Base-by-base conservation (phyloP, 2,329 filamentous ascomycete genomes). In the Pseudofabraea citricarpa region DNA sequence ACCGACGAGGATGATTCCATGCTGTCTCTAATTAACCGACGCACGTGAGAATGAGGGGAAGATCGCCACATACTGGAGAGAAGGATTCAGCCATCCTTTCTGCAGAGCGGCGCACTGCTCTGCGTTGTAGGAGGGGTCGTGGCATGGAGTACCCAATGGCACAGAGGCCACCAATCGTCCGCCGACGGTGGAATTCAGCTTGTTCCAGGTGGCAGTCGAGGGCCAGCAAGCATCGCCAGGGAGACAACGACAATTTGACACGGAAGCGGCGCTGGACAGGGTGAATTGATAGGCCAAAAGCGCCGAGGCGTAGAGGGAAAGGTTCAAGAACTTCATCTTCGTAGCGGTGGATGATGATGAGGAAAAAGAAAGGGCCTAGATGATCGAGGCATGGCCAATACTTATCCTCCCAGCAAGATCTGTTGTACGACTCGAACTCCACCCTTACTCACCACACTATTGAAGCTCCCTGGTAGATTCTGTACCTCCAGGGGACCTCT, bases 1-100 rank as follows among this genome's bases (percentile, higher is more conserved):
- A 70, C 44, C 15, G 65, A 69, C 2, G 66, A 68, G 1, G 65
- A 65, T 2, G 62, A 66, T 20, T 54, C 45, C 36, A 62, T 55
- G 33, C 64, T 68, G 31, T 20, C n/a, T n/a, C n/a, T n/a, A n/a
- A n/a, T n/a, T n/a, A n/a, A n/a, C n/a, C n/a, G n/a, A n/a, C n/a
- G n/a, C n/a, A n/a, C n/a, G n/a, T n/a, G n/a, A n/a, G n/a, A n/a
- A n/a, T 9, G 10, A 20, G 10, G 15, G 35, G 21, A 10, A 15
- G 35, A 18, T 6, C 35, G n/a, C 26, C 16, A 37, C 45, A 31
- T 45, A 52, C 45, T 52, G 50, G 5, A 45, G 33, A 21, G 39
- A 20, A 6, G 48, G 38, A 9, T 37, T 13, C 6, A 32, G 22
- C 48, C 48, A 50, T 13, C 33, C 36, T 6, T 15, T 22, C 16